These are phyloP conservation scores for Zymoseptoria pseudotritici DNA, from an alignment of 2,329 filamentous ascomycete genomes.

Conservation along the genomic window DNA sequence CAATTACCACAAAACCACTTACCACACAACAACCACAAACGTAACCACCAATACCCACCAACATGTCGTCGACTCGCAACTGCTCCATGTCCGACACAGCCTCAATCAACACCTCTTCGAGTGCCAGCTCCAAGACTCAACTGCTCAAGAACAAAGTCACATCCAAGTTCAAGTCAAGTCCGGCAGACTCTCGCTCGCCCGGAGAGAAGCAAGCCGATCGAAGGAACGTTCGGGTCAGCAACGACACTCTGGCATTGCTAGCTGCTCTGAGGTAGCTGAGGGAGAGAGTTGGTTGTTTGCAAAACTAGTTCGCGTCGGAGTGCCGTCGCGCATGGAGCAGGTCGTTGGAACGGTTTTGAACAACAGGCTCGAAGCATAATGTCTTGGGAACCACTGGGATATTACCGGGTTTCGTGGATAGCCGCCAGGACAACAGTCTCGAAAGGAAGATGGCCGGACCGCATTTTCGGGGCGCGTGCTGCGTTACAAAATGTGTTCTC, in stretches of 20 bases:
- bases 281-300: background rate
- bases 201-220: constrained; percentile 7
- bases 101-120: constrained; percentile 5
- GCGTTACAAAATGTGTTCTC: no score
- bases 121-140: constrained; percentile 6
- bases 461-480: no score
- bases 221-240: background rate
- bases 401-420: no score
- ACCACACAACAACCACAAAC: background rate
- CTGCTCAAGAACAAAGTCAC: constrained; percentile 5
- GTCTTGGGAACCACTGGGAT: no score
- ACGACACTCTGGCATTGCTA: background rate
- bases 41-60: background rate
- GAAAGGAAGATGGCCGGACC: no score
- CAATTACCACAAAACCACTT: no score
- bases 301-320: background rate
- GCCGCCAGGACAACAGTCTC: no score
- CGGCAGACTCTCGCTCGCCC: constrained; percentile 1
- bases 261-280: background rate
- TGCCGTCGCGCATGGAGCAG: background rate
- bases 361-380: no score
- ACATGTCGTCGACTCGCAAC: background rate
- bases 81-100: background rate
- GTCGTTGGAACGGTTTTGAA: background rate
- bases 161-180: background rate